Percentiles rank a stretch among this genome's conserved stretches.
These are phyloP conservation scores for Corniculantispora saksenae DNA, from an alignment of 2,329 filamentous ascomycete genomes.

Conservation along the genomic window DNA sequence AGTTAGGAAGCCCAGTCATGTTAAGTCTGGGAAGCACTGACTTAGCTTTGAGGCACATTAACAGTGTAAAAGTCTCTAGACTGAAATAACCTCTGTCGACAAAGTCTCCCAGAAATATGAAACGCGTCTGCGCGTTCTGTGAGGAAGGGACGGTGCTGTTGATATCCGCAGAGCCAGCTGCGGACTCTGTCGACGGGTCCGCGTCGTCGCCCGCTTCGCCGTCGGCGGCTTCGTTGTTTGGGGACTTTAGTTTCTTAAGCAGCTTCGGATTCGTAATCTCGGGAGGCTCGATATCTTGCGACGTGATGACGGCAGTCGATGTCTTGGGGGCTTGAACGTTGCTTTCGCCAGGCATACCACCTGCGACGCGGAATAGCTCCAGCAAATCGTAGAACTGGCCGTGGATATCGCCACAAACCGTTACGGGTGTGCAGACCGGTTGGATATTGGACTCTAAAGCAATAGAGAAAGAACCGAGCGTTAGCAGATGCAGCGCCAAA, in stretches of 20 bases:
- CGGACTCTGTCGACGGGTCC: slow-evolving; percentile 29
- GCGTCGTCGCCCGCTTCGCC: slow-evolving; percentile 47
- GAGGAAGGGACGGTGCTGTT: slow-evolving; percentile 36
- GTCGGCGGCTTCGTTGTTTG: slow-evolving; percentile 53
- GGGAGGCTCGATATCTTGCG: slow-evolving; percentile 90
- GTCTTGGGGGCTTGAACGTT: slow-evolving; percentile 69
- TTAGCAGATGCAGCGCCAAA: neutral
- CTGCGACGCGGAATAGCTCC: slow-evolving; percentile 93
- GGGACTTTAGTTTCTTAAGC: slow-evolving; percentile 74
- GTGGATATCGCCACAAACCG: slow-evolving; percentile 96
- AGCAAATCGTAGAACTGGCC: slow-evolving; percentile 98
- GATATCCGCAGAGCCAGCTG: slow-evolving; percentile 28
- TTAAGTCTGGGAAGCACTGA: slow-evolving; percentile 33
- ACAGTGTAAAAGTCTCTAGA: slow-evolving; percentile 93
- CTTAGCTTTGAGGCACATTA: slow-evolving; percentile 89
- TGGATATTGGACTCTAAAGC: slow-evolving; percentile 91
- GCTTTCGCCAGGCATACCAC: slow-evolving; percentile 89
- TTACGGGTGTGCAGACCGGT: slow-evolving; percentile 94
- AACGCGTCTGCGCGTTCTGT: slow-evolving; percentile 56
- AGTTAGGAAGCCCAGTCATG: slow-evolving; percentile 17
- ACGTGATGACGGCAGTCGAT: slow-evolving; percentile 73
- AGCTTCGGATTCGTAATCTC: slow-evolving; percentile 86
- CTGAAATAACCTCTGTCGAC: slow-evolving; percentile 97
- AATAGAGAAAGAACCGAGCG: neutral
- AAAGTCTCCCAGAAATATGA: slow-evolving; percentile 78